Base-by-base conservation (phyloP, 371 early-diverging fungal species). In the Apophysomyces elegans region DNA sequence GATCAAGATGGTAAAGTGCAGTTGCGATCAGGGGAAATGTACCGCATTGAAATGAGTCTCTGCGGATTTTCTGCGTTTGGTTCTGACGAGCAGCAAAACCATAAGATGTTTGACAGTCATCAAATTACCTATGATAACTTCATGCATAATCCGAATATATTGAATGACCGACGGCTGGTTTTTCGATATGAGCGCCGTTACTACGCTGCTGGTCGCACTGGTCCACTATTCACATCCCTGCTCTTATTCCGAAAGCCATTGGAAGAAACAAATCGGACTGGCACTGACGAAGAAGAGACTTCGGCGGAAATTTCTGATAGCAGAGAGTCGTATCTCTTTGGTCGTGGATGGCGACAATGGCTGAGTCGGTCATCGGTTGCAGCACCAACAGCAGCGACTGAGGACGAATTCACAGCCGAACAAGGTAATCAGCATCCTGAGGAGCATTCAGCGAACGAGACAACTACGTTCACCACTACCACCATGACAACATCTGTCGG, bases 111-210 rank as follows among this genome's bases (percentile, higher is more conserved):
- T 73, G 66, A 81, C n/a, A 72, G 85, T 39, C 77, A 88, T 46
- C 75, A 76, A 38, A 70, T 90, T 32, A 75, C 86, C 4, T 93
- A 87, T 59, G 88, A 89, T 12, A 70, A 80, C 1, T 91, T 94
- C 67, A 72, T 78, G 12, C 78, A 84, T 44, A 88, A 90, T 56
- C 91, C 94, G 2, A 80, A 83, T 16, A 38, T 93, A 3, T 59
- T 93, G 32, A 83, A 83, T 56, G 88, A 92, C 64, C 86, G 88
- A 32, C 70, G 81, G 14, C 75, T 93, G 5, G 90, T 94, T 4
- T 82, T 92, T 56, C 84, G 89, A 18, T 83, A 91, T 62, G 80
- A 86, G 36, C 81, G 80, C 58, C 75, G 84, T 63, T 90, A 84
- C 38, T 79, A 75, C 74, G 70, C 80, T 5, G 72, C 78, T 11